Evolutionary conservation across 768 basidiomycete species (phyloP).

Genomic region (Russula sp.): DNA sequence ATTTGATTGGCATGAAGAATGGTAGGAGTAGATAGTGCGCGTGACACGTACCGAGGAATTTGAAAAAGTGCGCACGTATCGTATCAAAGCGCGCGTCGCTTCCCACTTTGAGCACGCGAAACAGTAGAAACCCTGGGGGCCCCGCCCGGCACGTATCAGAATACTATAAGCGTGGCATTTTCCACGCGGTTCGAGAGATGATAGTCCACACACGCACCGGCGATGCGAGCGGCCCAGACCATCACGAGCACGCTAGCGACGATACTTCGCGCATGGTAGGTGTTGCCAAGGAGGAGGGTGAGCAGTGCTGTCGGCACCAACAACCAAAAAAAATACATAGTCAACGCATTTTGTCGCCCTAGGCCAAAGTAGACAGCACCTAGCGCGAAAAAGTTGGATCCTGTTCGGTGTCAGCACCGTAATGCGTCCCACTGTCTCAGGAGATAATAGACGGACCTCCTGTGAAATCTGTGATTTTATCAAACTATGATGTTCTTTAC

Average conservation of each 20-base stretch:
- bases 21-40: no score
- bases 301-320: constrained; percentile 47
- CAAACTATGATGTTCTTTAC: neutral
- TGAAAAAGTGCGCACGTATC: constrained; percentile 59
- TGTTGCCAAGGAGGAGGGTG: constrained; percentile 56
- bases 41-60: constrained; percentile 40
- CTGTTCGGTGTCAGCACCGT: neutral
- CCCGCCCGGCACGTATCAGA: no score
- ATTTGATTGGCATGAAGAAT: no score
- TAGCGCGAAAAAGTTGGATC: constrained; percentile 56
- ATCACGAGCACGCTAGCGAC: constrained; percentile 55
- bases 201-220: constrained; percentile 31
- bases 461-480: constrained; percentile 11
- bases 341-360: neutral
- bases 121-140: constrained; percentile 51
- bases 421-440: neutral
- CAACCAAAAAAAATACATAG: neutral
- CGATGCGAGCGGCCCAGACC: constrained; percentile 59
- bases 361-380: constrained; percentile 29
- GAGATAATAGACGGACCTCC: neutral
- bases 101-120: constrained; percentile 63
- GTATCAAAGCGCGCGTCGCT: constrained; percentile 63
- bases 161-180: no score
- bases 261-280: constrained; percentile 54
- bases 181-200: no score